Evolutionary conservation across 1,284 basidiomycete genomes (phyloP).

Genomic region (Psilocybe mexicana): DNA sequence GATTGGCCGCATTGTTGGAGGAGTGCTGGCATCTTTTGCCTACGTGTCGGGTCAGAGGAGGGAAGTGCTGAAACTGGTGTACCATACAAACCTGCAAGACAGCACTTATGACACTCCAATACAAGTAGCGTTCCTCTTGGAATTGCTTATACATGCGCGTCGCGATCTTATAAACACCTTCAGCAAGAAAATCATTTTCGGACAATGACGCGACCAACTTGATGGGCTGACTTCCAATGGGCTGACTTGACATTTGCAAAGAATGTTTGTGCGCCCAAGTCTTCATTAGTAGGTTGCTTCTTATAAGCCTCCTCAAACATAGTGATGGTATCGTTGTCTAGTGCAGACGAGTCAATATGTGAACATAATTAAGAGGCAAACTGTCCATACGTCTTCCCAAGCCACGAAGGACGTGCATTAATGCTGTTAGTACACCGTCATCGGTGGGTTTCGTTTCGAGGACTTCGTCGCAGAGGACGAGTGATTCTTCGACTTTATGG

Average conservation of each 20-base stretch:
- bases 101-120: constrained; percentile 80
- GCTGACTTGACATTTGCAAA: constrained; percentile 75
- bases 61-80: not conserved
- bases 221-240: constrained; percentile 81
- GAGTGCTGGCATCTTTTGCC: constrained; percentile 66
- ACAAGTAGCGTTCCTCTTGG: constrained; percentile 76
- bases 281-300: constrained; percentile 76
- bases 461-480: constrained; percentile 78
- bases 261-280: constrained; percentile 80
- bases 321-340: constrained; percentile 73
- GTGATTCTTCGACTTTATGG: constrained; percentile 80
- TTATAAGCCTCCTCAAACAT: constrained; percentile 85
- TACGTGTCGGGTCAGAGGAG: constrained; percentile 26
- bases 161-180: constrained; percentile 49
- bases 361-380: not conserved
- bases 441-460: constrained; percentile 67
- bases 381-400: constrained; percentile 69
- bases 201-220: constrained; percentile 43
- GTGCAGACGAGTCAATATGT: not conserved
- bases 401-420: constrained; percentile 77
- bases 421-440: constrained; percentile 71
- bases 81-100: constrained; percentile 65
- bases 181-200: not conserved
- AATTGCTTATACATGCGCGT: constrained; percentile 79
- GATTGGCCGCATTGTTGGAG: constrained; percentile 59